Base-by-base conservation (phyloP, 495 filamentous ascomycete genomes). In the Rusavskia elegans region DNA sequence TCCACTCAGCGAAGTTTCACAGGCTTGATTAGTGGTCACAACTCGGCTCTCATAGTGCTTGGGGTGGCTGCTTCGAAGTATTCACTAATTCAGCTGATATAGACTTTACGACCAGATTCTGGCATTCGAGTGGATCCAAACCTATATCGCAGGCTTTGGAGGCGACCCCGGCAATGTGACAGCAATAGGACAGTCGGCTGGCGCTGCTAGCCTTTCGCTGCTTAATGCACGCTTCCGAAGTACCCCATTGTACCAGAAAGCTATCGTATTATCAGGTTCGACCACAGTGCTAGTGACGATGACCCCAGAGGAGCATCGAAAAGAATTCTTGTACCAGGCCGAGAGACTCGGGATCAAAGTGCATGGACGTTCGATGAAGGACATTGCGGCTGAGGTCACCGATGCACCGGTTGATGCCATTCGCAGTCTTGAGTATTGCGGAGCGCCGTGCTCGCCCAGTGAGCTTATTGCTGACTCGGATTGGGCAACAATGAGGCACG, bases 121-220 rank as follows among this genome's bases (percentile, higher is more conserved):
- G 16, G 58, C 52, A 3, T 53, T 57, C 21, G 35, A 53, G 41
- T 60, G 55, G 55, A 45, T 57, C 36, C 54, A 55, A 48, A 27
- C 36, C 37, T 49, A 58, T 39, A 57, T 57, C 8, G 16, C 16
- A 20, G 21, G 37, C 19, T 58, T 58, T 45, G 49, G 48, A 19
- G 53, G 53, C 10, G 56, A 58, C 52, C 53, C 56, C 19, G 30
- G 48, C 19, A 55, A 53, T 45, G 27, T 54, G n/a, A 54, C 45
- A 19, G 45, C 41, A 23, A 54, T 54, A 48, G 55, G 55, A 27
- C 52, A 57, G 36, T 54, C 51, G 16, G 55, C 55, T 16, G 55
- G 55, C 13, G 48, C 48, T 39, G 48, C 48, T 50, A 50, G 48
- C 23, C 30, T 50, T 37, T 50, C 48, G 36, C 23, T 50, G 27